Conservation (phyloP, 495 filamentous ascomycete species). For the Neurospora sp. region DNA sequence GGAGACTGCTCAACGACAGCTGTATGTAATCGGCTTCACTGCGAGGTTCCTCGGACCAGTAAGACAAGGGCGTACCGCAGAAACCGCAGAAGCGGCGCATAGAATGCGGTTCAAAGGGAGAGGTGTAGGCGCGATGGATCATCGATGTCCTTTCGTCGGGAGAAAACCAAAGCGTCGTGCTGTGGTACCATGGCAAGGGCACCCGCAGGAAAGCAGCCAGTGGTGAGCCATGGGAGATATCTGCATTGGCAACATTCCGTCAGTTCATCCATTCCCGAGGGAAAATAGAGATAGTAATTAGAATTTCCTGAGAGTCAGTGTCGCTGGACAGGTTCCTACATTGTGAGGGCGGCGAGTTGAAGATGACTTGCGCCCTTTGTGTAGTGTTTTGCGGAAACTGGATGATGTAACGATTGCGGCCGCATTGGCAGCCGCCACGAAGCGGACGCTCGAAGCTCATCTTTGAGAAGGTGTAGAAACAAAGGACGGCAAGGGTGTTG, state of each 20-base stretch:
- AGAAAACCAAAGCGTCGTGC: constrained; percentile 58
- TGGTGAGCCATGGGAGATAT: constrained; percentile 50
- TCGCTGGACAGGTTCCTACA: constrained; percentile 40
- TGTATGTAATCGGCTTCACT: constrained; percentile 65
- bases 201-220: constrained; percentile 71
- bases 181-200: constrained; percentile 66
- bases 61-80: constrained; percentile 72
- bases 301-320: neutral
- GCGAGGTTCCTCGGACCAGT: constrained; percentile 63
- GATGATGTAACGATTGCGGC: constrained; percentile 73
- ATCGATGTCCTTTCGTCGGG: constrained; percentile 62
- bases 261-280: neutral
- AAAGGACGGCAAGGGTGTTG: neutral
- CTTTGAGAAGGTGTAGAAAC: neutral
- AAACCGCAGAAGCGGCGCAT: constrained; percentile 81
- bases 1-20: constrained; percentile 62
- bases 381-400: constrained; percentile 47
- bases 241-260: constrained; percentile 26
- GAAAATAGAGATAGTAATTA: neutral
- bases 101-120: constrained; percentile 44
- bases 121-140: constrained; percentile 64
- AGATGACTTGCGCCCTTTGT: constrained; percentile 51
- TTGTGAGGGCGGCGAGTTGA: constrained; percentile 53
- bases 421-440: constrained; percentile 71
- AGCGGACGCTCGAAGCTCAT: constrained; percentile 46